phyloP scores from a whole-genome alignment of 2,329 filamentous ascomycete species.

The Talaromyces sp. region DNA sequence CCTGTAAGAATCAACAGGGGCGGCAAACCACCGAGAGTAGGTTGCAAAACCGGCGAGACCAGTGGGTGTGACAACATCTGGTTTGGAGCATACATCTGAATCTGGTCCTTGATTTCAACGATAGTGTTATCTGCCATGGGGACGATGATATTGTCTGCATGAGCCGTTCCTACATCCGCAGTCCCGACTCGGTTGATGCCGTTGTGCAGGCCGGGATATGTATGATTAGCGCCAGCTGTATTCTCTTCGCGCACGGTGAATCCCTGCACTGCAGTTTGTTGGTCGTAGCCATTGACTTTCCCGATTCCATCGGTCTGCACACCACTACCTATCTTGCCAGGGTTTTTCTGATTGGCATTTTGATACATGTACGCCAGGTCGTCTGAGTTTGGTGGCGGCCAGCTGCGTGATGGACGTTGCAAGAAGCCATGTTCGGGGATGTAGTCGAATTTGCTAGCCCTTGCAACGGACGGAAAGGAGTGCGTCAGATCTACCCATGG shows the following conservation, averaged over 20 bases:
- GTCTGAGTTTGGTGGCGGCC: constrained; percentile 84
- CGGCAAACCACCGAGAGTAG: constrained; percentile 83
- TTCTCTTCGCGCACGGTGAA: constrained; percentile 16
- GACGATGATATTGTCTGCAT: constrained; percentile 55
- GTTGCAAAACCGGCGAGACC: constrained; percentile 83
- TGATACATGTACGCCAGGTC: constrained; percentile 56
- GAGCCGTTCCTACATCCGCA: constrained; percentile 17
- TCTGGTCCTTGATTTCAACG: constrained; percentile 80
- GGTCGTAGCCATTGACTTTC: constrained; percentile 7
- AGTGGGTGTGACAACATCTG: constrained; percentile 79
- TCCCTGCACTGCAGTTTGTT: constrained; percentile 19
- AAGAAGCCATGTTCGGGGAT: constrained; percentile 85
- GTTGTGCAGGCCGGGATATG: constrained; percentile 25
- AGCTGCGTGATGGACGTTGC: constrained; percentile 82
- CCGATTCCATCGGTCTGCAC: constrained; percentile 17
- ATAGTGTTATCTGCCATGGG: constrained; percentile 63
- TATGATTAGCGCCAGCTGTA: constrained; percentile 16
- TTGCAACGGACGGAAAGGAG: constrained; percentile 85
- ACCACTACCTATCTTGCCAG: background rate
- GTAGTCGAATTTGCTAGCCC: constrained; percentile 73
- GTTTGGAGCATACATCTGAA: constrained; percentile 85
- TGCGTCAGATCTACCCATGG: constrained; percentile 96
- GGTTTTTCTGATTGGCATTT: constrained; percentile 29
- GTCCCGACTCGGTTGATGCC: constrained; percentile 20
- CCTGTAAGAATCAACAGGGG: constrained; percentile 83